Base-by-base conservation (phyloP, 2,329 filamentous ascomycete genomes). In the Macrophomina tecta region DNA sequence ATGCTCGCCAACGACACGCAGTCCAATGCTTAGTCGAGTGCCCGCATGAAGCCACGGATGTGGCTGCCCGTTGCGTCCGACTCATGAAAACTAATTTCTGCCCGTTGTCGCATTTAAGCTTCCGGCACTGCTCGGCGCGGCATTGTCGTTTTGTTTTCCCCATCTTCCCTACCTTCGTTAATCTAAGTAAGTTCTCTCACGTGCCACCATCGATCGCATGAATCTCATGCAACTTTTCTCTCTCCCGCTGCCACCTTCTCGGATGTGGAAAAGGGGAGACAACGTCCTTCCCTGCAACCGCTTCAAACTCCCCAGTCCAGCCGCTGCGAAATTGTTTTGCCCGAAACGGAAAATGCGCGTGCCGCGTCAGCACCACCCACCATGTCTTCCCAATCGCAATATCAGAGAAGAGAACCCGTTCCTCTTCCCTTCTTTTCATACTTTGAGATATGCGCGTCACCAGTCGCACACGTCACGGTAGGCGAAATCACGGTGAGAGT, bases 151-250 rank as follows among this genome's bases (percentile, higher is more conserved):
- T 30, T 8, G 48, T 51, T 32, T 30, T 23, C 23, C 23, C 23
- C 5, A 18, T 30, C 23, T 11, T 28, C 9, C 48, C 48, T 23
- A 9, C 48, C 8, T 2, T 12, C 11, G 28, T 51, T 51, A 28
- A 51, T 51, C 4, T 51, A 51, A 28, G 11, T 51, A 12, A 51
- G 8, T 51, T 51, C 48, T 45, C 8, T 45, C 9, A 45, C 42
- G 42, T 51, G 48, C 48, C 48, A 3, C 18, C 48, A 51, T 30
- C 48, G 48, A 51, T 51, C 48, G 48, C 48, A 51, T 51, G 23
- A 51, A 51, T 51, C 45, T 51, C 30, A 23, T 23, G 48, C 23
- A 23, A 23, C 30, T 51, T 51, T 23, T 23, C 1, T 30, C 48
- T 8, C 30, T 51, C n/a, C 48, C 48, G 23, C 23, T 23, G 23